phyloP scores from a whole-genome alignment of 345 rosid species.

The Erucastrum elatum region DNA sequence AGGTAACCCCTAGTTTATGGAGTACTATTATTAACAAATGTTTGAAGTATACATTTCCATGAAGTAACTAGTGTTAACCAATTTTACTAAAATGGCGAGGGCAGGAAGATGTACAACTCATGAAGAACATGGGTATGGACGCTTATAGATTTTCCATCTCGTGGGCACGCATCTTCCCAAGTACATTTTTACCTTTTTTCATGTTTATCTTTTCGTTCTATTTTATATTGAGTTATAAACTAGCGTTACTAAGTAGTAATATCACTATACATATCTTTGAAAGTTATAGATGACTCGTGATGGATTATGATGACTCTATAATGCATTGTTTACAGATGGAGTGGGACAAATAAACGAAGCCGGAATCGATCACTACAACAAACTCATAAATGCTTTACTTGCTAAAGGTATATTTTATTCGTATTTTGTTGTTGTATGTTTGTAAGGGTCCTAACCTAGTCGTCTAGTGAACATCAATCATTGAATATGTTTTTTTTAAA shows the following conservation, averaged over 20 bases:
- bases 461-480: background rate
- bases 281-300: background rate
- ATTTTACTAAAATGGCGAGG: background rate
- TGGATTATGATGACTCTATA: background rate
- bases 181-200: conserved; percentile 41
- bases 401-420: conserved; percentile 51
- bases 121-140: conserved; percentile 97
- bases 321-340: conserved; percentile 52
- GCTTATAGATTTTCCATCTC: conserved; percentile 88
- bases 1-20: conserved; percentile 42
- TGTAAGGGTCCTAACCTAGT: background rate
- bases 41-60: background rate
- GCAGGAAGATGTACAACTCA: conserved; percentile 82
- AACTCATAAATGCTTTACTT: conserved; percentile 74
- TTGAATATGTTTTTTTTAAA: background rate
- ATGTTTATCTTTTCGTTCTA: background rate
- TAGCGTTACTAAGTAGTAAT: no score
- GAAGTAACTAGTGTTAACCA: background rate
- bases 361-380: conserved; percentile 89
- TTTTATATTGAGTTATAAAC: background rate
- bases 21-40: background rate
- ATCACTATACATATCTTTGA: no score
- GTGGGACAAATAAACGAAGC: conserved; percentile 78
- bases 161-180: conserved; percentile 89
- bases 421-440: background rate